Evolutionary conservation across 2,329 filamentous ascomycete species (phyloP).

Genomic region (Ophiocordyceps camponoti-leonardi): DNA sequence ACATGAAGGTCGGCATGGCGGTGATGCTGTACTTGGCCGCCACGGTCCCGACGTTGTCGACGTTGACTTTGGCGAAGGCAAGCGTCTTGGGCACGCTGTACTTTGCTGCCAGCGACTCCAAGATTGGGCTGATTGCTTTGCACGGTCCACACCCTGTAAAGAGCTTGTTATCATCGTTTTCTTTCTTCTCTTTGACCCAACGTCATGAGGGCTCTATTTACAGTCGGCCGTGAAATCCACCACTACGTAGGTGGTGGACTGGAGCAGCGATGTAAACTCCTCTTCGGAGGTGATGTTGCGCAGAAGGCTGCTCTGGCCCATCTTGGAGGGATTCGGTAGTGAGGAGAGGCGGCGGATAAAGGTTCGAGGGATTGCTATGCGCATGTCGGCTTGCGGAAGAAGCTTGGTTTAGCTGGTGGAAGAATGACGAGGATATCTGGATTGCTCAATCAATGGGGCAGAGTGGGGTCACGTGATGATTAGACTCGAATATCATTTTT

Average conservation of each 20-base stretch:
- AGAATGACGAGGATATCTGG: background rate
- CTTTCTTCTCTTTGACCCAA: background rate
- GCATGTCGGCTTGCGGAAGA: background rate
- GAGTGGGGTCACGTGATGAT: too few species aligned
- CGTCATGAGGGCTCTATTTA: background rate
- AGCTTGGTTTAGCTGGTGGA: background rate
- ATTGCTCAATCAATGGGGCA: background rate
- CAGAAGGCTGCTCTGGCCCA: background rate
- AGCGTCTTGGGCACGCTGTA: constrained; percentile 27
- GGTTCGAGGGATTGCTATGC: background rate
- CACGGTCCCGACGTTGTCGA: constrained; percentile 63
- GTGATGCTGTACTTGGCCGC: constrained; percentile 61
- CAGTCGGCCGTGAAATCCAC: constrained; percentile 32
- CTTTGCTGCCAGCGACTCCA: constrained; percentile 9
- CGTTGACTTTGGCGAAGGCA: constrained; percentile 80
- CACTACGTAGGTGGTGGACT: constrained; percentile 21
- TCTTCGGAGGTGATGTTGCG: constrained; percentile 12
- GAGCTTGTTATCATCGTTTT: background rate
- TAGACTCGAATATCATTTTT: too few species aligned
- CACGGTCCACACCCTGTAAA: constrained; percentile 27
- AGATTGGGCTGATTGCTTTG: constrained; percentile 28
- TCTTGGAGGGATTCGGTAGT: background rate
- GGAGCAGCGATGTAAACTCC: constrained; percentile 20
- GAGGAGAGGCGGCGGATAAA: background rate
- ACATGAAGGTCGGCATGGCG: constrained; percentile 84